Conservation (phyloP, 805 yeast genomes). For the Nakazawaea peltata region DNA sequence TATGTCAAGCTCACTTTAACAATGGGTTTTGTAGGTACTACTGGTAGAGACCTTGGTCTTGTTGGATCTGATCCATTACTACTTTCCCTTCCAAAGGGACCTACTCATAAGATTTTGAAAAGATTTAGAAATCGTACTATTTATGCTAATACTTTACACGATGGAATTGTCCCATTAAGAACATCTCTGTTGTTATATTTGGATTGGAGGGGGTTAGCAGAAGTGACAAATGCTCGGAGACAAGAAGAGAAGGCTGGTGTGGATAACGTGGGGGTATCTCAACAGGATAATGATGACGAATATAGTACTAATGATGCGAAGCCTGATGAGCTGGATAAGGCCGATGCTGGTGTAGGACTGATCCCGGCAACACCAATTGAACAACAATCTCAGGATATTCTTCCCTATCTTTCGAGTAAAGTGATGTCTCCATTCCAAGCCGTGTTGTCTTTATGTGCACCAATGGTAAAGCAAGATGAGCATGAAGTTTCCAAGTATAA, state of each 20-base stretch:
- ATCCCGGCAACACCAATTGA: slow-evolving; percentile 21
- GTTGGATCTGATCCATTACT: slow-evolving; percentile 53
- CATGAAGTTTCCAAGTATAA: slow-evolving; percentile 16
- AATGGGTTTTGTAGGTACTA: slow-evolving; percentile 84
- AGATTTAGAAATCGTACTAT: slow-evolving; percentile 64
- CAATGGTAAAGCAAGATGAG: slow-evolving; percentile 16
- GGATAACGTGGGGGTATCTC: slow-evolving; percentile 10
- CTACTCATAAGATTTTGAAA: slow-evolving; percentile 57
- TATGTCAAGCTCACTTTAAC: slow-evolving; percentile 78
- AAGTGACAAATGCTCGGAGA: slow-evolving; percentile 31
- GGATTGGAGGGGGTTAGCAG: slow-evolving; percentile 72
- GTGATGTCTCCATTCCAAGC: slow-evolving; percentile 34
- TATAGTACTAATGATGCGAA: slow-evolving; percentile 11
- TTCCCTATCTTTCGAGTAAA: slow-evolving; percentile 16
- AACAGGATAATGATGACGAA: slow-evolving; percentile 10
- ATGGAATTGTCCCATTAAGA: slow-evolving; percentile 92
- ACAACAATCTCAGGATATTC: slow-evolving; percentile 9
- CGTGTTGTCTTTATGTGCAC: slow-evolving; percentile 35
- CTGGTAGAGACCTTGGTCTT: slow-evolving; percentile 87
- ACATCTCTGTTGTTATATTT: slow-evolving; percentile 80
- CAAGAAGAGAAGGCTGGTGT: too few species aligned
- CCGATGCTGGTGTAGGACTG: slow-evolving; percentile 15
- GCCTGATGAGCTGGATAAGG: slow-evolving; percentile 13
- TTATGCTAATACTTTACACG: slow-evolving; percentile 86
- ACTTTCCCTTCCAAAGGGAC: slow-evolving; percentile 67